A percentile compares a stretch with the other conserved stretches of the same genome.
Evolutionary conservation across 441 rosid species (phyloP).

Genomic region (Erysimum cheiri): DNA sequence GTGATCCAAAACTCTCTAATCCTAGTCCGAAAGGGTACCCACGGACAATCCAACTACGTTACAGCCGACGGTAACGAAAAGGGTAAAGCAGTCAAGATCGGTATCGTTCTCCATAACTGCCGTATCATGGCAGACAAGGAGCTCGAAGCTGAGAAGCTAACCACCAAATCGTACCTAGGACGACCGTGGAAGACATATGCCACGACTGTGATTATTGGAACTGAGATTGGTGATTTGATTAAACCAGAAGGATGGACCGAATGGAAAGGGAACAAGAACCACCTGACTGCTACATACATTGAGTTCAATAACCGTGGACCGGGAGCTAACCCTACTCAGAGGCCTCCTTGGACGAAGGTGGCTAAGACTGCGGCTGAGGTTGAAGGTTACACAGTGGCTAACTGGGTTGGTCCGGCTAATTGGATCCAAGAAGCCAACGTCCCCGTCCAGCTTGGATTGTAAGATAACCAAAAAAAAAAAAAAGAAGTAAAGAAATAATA

Average conservation of each 20-base stretch:
- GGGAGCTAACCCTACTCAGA: conserved; percentile 43
- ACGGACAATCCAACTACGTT: conserved; percentile 51
- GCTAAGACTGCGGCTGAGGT: conserved; percentile 49
- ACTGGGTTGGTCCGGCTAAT: conserved; percentile 40
- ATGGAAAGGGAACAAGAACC: conserved; percentile 43
- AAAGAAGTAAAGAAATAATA: conserved; percentile 37
- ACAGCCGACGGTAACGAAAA: conserved; percentile 57
- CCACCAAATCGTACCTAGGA: conserved; percentile 51
- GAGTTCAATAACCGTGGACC: conserved; percentile 52
- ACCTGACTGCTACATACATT: conserved; percentile 37
- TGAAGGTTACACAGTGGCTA: conserved; percentile 42
- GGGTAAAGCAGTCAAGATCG: conserved; percentile 40
- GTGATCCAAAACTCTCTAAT: conserved; percentile 61
- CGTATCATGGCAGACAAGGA: conserved; percentile 50
- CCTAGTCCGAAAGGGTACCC: conserved; percentile 52
- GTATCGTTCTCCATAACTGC: conserved; percentile 59
- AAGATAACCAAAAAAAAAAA: conserved; percentile 17
- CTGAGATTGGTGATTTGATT: conserved; percentile 44
- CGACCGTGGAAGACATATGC: conserved; percentile 52
- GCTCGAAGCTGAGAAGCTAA: conserved; percentile 42
- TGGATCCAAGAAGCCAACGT: conserved; percentile 52
- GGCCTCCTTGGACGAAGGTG: conserved; percentile 49
- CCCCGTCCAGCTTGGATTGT: conserved; percentile 45
- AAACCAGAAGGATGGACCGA: conserved; percentile 47
- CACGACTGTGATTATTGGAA: conserved; percentile 44